phyloP scores from a whole-genome alignment of 345 rosid genomes.

The Lepidium didymum region DNA sequence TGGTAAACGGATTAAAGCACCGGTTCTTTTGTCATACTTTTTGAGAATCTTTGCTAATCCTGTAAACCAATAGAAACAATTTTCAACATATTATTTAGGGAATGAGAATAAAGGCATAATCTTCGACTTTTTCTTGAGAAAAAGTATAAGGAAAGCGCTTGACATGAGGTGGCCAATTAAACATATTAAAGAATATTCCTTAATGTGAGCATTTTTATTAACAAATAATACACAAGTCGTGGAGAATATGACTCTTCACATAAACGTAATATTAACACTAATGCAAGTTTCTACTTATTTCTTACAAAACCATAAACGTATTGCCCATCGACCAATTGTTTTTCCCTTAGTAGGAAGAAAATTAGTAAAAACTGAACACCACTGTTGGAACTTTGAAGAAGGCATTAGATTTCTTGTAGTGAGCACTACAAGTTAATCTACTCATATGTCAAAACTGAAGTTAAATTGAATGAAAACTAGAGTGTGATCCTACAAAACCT shows the following conservation, averaged over 20 bases:
- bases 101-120: constrained; percentile 18
- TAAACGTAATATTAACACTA: neutral
- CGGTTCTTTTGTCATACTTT: constrained; percentile 81
- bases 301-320: neutral
- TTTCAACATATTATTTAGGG: neutral
- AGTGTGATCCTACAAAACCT: no score
- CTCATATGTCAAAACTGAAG: no score
- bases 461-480: no score
- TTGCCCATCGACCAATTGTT: neutral
- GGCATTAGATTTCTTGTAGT: no score
- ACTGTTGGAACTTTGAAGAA: no score
- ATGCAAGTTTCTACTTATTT: neutral
- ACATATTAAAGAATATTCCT: constrained; percentile 21
- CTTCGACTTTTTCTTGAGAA: neutral
- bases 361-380: no score
- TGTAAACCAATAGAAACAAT: constrained; percentile 22
- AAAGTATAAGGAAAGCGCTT: neutral
- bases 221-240: neutral
- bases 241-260: constrained; percentile 15
- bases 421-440: no score
- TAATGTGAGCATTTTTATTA: neutral
- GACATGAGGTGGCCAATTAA: constrained; percentile 5
- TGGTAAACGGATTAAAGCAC: constrained; percentile 61
- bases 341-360: neutral
- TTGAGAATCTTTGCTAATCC: constrained; percentile 78